Evolutionary conservation across 805 yeast genomes (phyloP).

Genomic region (Blastobotrys chiropterorum): DNA sequence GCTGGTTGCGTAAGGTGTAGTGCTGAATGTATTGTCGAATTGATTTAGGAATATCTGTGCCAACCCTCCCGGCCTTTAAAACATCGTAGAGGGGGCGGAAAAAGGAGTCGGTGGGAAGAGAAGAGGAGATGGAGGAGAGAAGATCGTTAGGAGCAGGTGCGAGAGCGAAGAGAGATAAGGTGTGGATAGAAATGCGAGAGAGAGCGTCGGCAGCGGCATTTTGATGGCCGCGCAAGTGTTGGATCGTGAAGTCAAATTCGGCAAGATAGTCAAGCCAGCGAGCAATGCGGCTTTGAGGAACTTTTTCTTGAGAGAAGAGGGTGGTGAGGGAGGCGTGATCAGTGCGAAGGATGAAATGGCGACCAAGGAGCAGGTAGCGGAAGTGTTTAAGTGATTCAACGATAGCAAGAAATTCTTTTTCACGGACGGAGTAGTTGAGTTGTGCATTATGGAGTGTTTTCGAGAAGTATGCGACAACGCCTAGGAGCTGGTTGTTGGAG

Average conservation of each 20-base stretch:
- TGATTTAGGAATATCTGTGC: neutral
- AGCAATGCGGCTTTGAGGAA: conserved; percentile 6
- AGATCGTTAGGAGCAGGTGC: neutral
- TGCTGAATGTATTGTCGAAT: neutral
- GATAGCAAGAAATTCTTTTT: conserved; percentile 13
- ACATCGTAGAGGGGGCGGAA: neutral
- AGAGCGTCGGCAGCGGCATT: conserved; percentile 19
- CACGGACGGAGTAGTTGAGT: conserved; percentile 10
- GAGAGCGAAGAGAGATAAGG: neutral
- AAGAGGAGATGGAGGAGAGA: neutral
- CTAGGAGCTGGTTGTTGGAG: neutral
- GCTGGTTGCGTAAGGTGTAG: neutral
- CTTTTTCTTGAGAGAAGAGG: neutral
- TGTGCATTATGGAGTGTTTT: conserved; percentile 3
- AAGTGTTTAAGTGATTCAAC: conserved; percentile 9
- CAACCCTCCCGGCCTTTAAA: neutral
- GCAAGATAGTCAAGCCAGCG: conserved; percentile 14
- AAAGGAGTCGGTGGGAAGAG: neutral
- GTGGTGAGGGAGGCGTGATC: conserved; percentile 4
- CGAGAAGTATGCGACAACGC: neutral
- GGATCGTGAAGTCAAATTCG: conserved; percentile 11
- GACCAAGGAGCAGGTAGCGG: conserved; percentile 4
- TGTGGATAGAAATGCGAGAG: conserved; percentile 4
- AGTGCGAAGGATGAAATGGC: conserved; percentile 4
- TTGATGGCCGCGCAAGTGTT: conserved; percentile 5